These are phyloP conservation scores for Bipolaris gigantea DNA, from an alignment of 2,329 filamentous ascomycete species.

Conservation along the genomic window DNA sequence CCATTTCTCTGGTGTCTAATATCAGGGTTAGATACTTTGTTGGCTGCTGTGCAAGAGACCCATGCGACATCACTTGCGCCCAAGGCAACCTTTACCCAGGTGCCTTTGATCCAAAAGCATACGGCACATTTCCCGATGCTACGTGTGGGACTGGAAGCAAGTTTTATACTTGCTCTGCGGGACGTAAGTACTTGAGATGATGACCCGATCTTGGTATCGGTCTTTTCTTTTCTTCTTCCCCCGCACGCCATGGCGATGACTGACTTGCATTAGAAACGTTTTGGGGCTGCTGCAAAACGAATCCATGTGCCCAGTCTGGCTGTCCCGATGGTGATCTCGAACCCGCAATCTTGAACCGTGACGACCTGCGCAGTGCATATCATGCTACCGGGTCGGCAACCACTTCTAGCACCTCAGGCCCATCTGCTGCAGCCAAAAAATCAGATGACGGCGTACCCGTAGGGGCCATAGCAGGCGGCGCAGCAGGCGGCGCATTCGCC, in stretches of 20 bases:
- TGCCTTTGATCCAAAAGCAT: constrained; percentile 37
- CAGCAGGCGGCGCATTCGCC: constrained; percentile 23
- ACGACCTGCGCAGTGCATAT: constrained; percentile 18
- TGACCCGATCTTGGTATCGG: not conserved
- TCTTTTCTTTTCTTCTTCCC: not conserved
- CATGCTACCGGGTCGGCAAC: constrained; percentile 14
- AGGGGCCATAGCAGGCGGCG: constrained; percentile 31
- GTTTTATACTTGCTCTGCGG: constrained; percentile 43
- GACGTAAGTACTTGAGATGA: not conserved
- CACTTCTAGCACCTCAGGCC: not conserved
- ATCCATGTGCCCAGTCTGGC: constrained; percentile 36
- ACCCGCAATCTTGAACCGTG: constrained; percentile 21
- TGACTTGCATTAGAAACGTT: constrained; percentile 25
- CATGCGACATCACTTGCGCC: constrained; percentile 43
- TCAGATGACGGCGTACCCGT: constrained; percentile 9
- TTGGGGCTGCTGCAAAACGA: constrained; percentile 45
- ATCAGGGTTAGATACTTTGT: constrained; percentile 31
- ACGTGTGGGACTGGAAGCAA: constrained; percentile 29
- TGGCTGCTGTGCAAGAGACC: constrained; percentile 43
- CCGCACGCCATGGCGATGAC: not conserved
- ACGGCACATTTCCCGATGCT: constrained; percentile 36
- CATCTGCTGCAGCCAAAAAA: not conserved
- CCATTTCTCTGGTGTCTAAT: not conserved
- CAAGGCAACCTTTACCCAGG: constrained; percentile 34
- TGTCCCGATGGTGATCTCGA: constrained; percentile 36